phyloP scores from a whole-genome alignment of 1,284 basidiomycete species.

The Salmacisia buchloeana region DNA sequence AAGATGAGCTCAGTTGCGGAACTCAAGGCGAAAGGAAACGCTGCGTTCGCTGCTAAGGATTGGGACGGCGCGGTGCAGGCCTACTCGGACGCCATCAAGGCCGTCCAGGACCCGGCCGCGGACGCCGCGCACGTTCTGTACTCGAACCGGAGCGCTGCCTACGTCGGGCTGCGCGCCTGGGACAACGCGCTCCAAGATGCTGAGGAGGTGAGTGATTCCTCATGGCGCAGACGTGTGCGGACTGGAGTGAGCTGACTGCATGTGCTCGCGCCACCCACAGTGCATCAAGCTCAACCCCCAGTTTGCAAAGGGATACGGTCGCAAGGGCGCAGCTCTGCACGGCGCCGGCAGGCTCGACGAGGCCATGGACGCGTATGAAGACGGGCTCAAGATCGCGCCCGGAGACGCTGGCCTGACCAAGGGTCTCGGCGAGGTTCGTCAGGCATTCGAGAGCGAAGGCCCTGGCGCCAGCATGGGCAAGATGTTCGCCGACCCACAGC shows the following conservation, averaged over 20 bases:
- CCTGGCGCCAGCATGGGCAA: constrained; percentile 62
- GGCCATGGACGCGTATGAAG: constrained; percentile 73
- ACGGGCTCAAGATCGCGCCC: constrained; percentile 70
- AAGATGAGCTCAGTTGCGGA: constrained; percentile 40
- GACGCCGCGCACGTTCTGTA: constrained; percentile 68
- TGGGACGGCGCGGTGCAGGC: constrained; percentile 41
- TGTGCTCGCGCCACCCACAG: constrained; percentile 25
- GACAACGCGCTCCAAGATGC: constrained; percentile 76
- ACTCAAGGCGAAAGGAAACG: constrained; percentile 48
- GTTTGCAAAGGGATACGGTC: constrained; percentile 86
- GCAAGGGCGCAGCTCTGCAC: constrained; percentile 92
- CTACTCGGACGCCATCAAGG: constrained; percentile 45
- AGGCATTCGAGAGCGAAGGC: constrained; percentile 21
- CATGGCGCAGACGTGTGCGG: not conserved
- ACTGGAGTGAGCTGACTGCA: not conserved
- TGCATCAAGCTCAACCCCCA: constrained; percentile 68
- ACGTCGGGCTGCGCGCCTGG: constrained; percentile 76
- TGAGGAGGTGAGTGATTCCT: constrained; percentile 63
- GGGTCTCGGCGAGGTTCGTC: constrained; percentile 61
- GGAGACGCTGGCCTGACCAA: constrained; percentile 75
- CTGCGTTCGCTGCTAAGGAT: constrained; percentile 48
- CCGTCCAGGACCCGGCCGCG: constrained; percentile 35
- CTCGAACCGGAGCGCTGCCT: constrained; percentile 86
- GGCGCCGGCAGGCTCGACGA: constrained; percentile 73
- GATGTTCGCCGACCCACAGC: constrained; percentile 77